A percentile compares a stretch with the other conserved stretches of the same genome.
Conservation (phyloP, 305 asterid genomes). For the Coffea humblotiana region DNA sequence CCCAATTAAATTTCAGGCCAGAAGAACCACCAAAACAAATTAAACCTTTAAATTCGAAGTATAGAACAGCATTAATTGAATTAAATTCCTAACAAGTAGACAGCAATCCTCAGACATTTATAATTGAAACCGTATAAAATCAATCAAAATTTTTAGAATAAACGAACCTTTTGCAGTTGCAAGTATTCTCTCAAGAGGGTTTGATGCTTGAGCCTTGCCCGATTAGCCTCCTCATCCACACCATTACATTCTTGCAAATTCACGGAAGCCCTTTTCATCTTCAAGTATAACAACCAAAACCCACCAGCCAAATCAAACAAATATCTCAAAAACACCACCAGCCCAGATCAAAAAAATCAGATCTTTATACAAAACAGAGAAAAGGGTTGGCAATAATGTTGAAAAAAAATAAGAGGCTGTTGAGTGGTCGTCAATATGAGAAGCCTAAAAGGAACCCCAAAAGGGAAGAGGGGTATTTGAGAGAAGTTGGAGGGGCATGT, state of each 20-base stretch:
- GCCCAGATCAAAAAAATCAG: background rate
- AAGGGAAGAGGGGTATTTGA: slow-evolving; percentile 29
- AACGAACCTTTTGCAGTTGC: slow-evolving; percentile 56
- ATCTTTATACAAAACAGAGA: background rate
- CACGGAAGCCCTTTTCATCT: slow-evolving; percentile 48
- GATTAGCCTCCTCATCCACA: slow-evolving; percentile 26
- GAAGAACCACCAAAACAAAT: background rate
- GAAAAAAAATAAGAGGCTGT: background rate
- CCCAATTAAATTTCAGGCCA: background rate
- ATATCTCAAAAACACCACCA: too few relatives aligned
- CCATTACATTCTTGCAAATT: slow-evolving; percentile 21
- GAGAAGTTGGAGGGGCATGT: slow-evolving; percentile 19
- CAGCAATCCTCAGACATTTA: background rate
- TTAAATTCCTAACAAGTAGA: background rate
- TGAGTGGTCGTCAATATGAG: background rate
- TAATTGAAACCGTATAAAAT: background rate
- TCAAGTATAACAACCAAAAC: slow-evolving; percentile 13
- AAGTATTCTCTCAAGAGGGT: slow-evolving; percentile 44
- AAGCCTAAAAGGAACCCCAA: slow-evolving; percentile 4
- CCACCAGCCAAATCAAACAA: background rate
- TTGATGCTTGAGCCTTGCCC: slow-evolving; percentile 40
- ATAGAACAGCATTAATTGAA: background rate
- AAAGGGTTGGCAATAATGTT: background rate
- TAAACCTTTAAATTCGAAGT: background rate
- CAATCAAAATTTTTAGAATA: background rate